These are phyloP conservation scores for Citrullus mucosospermus DNA, from an alignment of 306 rosid genomes.

Conservation along the genomic window DNA sequence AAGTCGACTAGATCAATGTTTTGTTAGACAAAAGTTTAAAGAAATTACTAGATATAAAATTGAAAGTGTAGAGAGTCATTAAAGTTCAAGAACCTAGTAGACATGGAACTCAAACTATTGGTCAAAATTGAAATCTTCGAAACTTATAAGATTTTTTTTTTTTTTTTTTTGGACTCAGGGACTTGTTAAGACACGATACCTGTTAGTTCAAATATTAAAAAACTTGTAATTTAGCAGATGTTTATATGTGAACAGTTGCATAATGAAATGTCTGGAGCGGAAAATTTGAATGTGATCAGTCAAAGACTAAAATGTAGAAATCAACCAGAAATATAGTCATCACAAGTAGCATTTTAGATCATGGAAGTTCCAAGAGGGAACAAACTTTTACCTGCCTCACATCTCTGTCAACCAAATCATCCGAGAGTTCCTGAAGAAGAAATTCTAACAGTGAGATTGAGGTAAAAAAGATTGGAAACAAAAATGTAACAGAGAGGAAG, in stretches of 20 bases:
- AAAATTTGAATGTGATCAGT: neutral
- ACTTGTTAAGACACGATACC: neutral
- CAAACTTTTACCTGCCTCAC: conserved; percentile 61
- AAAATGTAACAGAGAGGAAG: neutral
- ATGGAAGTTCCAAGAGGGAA: neutral
- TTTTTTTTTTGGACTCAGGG: no score
- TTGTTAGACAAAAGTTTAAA: no score
- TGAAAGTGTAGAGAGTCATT: neutral
- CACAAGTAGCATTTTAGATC: neutral
- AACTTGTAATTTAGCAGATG: neutral
- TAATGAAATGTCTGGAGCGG: neutral
- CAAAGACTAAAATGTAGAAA: neutral
- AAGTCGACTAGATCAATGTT: no score
- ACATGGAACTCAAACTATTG: no score
- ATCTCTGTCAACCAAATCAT: conserved; percentile 42
- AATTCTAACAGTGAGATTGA: conserved; percentile 18
- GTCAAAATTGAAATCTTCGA: no score
- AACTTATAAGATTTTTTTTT: neutral
- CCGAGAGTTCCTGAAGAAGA: conserved; percentile 44
- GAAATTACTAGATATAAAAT: neutral
- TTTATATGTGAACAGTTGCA: neutral
- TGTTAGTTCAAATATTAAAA: neutral
- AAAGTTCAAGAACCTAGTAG: no score
- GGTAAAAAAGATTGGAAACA: neutral
- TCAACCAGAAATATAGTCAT: neutral